Evolutionary conservation across 176 grass and related monocot genomes (phyloP).

Genomic region (Oryza nivara): DNA sequence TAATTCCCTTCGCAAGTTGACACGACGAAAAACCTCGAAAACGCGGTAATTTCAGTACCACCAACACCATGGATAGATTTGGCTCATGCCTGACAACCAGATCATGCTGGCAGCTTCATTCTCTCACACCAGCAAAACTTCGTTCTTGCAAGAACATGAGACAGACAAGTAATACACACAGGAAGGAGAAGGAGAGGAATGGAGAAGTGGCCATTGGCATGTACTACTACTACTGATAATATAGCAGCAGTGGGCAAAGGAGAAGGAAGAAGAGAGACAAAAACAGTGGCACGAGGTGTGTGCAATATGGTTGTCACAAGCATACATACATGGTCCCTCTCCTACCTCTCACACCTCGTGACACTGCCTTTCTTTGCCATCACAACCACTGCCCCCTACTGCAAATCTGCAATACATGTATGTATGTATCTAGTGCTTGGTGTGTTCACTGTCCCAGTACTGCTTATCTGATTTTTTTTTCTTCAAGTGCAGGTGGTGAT

Average conservation of each 20-base stretch:
- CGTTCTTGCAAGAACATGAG: constrained; percentile 9
- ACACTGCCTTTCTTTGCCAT: constrained; percentile 42
- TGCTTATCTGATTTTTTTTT: not conserved
- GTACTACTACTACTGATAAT: not conserved
- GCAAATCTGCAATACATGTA: not conserved
- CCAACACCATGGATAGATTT: not conserved
- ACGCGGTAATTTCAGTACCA: not conserved
- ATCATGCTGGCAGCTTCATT: constrained; percentile 92
- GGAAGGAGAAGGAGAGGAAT: not conserved
- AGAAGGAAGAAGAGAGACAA: constrained; percentile 33
- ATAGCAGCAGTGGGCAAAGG: not conserved
- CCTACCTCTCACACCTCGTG: constrained; percentile 38
- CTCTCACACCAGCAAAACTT: constrained; percentile 60
- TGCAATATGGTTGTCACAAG: constrained; percentile 37
- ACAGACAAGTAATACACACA: not conserved
- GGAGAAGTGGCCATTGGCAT: not conserved
- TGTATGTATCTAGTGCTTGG: not conserved
- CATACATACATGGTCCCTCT: constrained; percentile 28
- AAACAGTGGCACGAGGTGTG: constrained; percentile 40
- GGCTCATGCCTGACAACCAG: constrained; percentile 26
- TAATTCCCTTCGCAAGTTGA: not conserved
- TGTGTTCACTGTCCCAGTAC: not conserved
- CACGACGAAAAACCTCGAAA: not conserved
- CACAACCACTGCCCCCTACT: constrained; percentile 23
- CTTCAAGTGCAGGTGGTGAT: not conserved